Conservation (phyloP, 2,329 filamentous ascomycete genomes). For the Orbilia quercus region DNA sequence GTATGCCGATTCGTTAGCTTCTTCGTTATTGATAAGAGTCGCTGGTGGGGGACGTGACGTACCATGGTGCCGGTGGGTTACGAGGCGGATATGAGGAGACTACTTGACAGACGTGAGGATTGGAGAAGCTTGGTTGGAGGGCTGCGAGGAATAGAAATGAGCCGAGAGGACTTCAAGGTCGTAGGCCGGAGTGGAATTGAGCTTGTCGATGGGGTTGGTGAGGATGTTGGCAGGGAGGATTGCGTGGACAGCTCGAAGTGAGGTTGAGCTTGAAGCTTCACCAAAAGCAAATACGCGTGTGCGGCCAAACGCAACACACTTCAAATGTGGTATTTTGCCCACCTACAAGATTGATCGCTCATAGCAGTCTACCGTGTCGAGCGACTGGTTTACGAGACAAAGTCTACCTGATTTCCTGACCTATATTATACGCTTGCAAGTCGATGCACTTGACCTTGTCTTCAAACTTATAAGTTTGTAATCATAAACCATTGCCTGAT, state of each 20-base stretch:
- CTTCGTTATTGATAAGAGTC: not conserved
- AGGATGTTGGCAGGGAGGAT: constrained; percentile 34
- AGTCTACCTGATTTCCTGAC: too few species aligned
- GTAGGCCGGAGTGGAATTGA: constrained; percentile 14
- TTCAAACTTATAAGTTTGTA: too few species aligned
- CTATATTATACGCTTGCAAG: too few species aligned
- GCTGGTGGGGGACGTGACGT: constrained; percentile 35
- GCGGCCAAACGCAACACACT: constrained; percentile 35
- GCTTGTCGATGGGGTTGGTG: constrained; percentile 20
- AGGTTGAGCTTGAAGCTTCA: constrained; percentile 55
- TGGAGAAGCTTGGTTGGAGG: too few species aligned
- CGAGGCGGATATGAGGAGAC: not conserved
- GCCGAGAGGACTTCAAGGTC: not conserved
- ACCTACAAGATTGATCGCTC: too few species aligned
- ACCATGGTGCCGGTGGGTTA: constrained; percentile 44
- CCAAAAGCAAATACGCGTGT: constrained; percentile 55
- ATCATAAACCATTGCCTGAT: too few species aligned
- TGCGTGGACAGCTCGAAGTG: constrained; percentile 53
- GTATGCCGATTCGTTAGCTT: constrained; percentile 24
- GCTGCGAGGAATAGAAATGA: too few species aligned
- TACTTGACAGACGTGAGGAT: not conserved
- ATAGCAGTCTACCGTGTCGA: too few species aligned
- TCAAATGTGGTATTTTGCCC: constrained; percentile 37
- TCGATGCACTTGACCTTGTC: too few species aligned
- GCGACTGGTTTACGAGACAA: too few species aligned